Conservation (phyloP, 177 flowering plant genomes). For the Vitis hybrid region DNA sequence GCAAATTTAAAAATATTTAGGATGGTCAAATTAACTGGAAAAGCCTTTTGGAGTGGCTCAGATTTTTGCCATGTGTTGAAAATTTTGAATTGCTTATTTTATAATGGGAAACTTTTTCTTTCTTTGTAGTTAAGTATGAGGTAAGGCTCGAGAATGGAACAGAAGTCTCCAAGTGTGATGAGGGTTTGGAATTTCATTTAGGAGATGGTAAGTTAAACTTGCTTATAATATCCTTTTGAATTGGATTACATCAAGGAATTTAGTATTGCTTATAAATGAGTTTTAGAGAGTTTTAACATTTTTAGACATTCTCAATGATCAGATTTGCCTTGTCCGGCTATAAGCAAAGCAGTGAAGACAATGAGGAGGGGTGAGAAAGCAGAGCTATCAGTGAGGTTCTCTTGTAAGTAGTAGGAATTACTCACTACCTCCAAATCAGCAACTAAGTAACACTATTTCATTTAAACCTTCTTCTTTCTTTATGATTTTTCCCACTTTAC, state of each 20-base stretch:
- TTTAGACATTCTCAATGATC: background rate
- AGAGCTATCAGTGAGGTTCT: slow-evolving; percentile 47
- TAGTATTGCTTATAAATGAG: background rate
- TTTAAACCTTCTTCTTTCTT: no score
- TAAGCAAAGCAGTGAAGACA: slow-evolving; percentile 53
- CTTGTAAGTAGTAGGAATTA: slow-evolving; percentile 34
- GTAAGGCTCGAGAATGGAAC: slow-evolving; percentile 47
- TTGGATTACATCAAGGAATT: background rate
- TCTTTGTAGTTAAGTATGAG: slow-evolving; percentile 51
- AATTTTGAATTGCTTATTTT: background rate
- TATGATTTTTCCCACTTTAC: background rate
- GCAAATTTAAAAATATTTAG: no score
- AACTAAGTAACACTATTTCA: no score
- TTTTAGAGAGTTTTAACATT: background rate
- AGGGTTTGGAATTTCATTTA: slow-evolving; percentile 50
- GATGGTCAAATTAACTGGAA: no score
- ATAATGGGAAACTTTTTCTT: background rate
- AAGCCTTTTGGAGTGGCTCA: no score
- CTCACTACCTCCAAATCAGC: background rate
- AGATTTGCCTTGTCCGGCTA: slow-evolving; percentile 53
- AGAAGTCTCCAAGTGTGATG: slow-evolving; percentile 36
- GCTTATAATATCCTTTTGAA: background rate
- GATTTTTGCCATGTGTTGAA: no score
- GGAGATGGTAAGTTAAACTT: slow-evolving; percentile 37
- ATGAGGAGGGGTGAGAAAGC: slow-evolving; percentile 67